These are phyloP conservation scores for Penicillium brevicompactum DNA, from an alignment of 2,329 filamentous ascomycete species.

Conservation along the genomic window DNA sequence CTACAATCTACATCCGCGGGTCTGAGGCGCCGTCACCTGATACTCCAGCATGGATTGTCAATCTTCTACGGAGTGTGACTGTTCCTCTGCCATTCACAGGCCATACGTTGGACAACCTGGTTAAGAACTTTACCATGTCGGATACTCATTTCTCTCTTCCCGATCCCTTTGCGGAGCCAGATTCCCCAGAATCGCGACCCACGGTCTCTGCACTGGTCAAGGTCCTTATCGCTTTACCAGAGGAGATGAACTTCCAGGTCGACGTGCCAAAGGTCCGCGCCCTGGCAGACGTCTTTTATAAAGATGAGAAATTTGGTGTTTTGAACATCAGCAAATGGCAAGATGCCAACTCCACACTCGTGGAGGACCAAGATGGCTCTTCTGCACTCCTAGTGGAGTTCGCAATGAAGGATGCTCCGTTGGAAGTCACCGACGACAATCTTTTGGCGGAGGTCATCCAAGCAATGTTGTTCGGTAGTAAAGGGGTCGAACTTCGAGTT, in stretches of 20 bases:
- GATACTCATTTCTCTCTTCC: slow-evolving; percentile 87
- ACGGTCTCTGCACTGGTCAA: slow-evolving; percentile 81
- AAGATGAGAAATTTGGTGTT: slow-evolving; percentile 74
- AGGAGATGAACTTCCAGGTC: slow-evolving; percentile 83
- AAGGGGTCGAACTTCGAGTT: slow-evolving; percentile 71
- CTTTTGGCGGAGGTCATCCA: slow-evolving; percentile 82
- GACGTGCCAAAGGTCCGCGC: slow-evolving; percentile 77
- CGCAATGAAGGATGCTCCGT: slow-evolving; percentile 73
- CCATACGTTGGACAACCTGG: slow-evolving; percentile 75
- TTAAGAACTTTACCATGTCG: slow-evolving; percentile 83
- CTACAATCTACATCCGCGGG: slow-evolving; percentile 81
- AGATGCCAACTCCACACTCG: slow-evolving; percentile 73
- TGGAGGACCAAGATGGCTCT: slow-evolving; percentile 61
- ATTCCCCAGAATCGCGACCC: slow-evolving; percentile 71
- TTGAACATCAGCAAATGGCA: slow-evolving; percentile 84
- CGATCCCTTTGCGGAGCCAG: slow-evolving; percentile 74
- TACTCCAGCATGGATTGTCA: slow-evolving; percentile 79
- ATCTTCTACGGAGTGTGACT: slow-evolving; percentile 78
- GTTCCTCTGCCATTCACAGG: slow-evolving; percentile 84
- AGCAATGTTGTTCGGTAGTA: slow-evolving; percentile 72
- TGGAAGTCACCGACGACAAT: slow-evolving; percentile 78
- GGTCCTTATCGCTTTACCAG: slow-evolving; percentile 75
- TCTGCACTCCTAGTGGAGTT: slow-evolving; percentile 74
- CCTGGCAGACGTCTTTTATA: slow-evolving; percentile 77
- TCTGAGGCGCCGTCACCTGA: slow-evolving; percentile 65